phyloP scores from a whole-genome alignment of 768 basidiomycete species.

The Chalciporus pseudorubinellus region DNA sequence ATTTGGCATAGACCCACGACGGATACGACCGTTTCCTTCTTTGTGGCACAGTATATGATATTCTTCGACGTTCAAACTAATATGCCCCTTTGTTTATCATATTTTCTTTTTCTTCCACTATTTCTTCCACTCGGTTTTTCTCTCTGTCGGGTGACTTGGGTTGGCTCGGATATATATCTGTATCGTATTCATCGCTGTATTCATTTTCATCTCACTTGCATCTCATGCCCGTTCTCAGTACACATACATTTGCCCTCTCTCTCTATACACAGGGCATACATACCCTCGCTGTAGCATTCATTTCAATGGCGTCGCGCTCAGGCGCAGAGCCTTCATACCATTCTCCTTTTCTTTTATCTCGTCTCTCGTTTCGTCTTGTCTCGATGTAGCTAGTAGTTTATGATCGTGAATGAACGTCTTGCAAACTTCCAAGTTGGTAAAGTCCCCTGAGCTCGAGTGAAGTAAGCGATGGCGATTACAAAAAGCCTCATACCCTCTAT shows the following conservation, averaged over 20 bases:
- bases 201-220: background rate
- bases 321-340: background rate
- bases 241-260: background rate
- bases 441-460: too few relatives aligned
- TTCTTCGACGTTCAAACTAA: slow-evolving; percentile 20
- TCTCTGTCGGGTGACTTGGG: background rate
- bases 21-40: background rate
- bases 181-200: background rate
- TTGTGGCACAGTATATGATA: slow-evolving; percentile 3
- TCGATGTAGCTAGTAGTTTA: slow-evolving; percentile 1
- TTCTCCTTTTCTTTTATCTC: background rate
- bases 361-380: background rate
- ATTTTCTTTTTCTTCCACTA: background rate
- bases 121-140: too few relatives aligned
- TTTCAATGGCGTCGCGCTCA: background rate
- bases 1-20: background rate
- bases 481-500: too few relatives aligned
- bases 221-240: slow-evolving; percentile 3
- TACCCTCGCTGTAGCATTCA: slow-evolving; percentile 18
- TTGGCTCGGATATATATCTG: background rate
- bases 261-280: too few relatives aligned
- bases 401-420: too few relatives aligned
- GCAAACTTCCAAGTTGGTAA: too few relatives aligned
- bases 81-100: background rate
- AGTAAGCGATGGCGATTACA: too few relatives aligned